Evolutionary conservation across 2,329 filamentous ascomycete genomes (phyloP).

Genomic region (Epicoccum nigrum): DNA sequence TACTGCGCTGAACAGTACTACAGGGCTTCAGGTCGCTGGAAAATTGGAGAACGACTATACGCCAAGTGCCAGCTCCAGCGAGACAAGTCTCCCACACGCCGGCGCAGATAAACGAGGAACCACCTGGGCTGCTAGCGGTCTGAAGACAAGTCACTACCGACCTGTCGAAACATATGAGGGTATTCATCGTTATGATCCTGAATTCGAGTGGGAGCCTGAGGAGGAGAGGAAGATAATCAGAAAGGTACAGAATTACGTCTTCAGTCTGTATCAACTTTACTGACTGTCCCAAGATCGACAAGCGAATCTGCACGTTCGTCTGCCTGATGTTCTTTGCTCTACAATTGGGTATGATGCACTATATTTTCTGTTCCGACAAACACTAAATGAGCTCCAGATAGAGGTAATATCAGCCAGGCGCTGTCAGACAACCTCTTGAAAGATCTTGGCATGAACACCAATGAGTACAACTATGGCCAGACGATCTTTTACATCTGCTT

Average conservation of each 20-base stretch:
- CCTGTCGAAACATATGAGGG: slow-evolving; percentile 65
- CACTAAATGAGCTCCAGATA: slow-evolving; percentile 33
- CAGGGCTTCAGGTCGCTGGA: slow-evolving; percentile 16
- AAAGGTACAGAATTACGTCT: slow-evolving; percentile 50
- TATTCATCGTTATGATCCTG: slow-evolving; percentile 63
- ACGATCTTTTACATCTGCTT: slow-evolving; percentile 80
- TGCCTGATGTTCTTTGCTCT: slow-evolving; percentile 56
- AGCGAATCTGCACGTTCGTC: slow-evolving; percentile 58
- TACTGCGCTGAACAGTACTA: slow-evolving; percentile 6
- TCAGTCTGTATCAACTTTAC: not conserved
- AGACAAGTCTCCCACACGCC: slow-evolving; percentile 18
- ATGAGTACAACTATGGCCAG: slow-evolving; percentile 49
- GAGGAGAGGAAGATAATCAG: slow-evolving; percentile 64
- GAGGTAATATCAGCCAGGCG: slow-evolving; percentile 53
- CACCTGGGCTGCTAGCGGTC: slow-evolving; percentile 46
- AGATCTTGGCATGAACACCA: slow-evolving; percentile 44
- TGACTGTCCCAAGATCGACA: slow-evolving; percentile 52
- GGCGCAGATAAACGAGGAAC: slow-evolving; percentile 24
- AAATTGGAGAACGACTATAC: slow-evolving; percentile 30
- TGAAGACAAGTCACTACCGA: slow-evolving; percentile 51
- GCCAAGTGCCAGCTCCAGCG: slow-evolving; percentile 28
- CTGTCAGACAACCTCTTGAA: slow-evolving; percentile 44
- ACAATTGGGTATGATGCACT: slow-evolving; percentile 44
- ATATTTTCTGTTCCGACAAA: no score
- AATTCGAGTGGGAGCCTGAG: slow-evolving; percentile 60